These are phyloP conservation scores for Trichoderma virens DNA, from an alignment of 495 filamentous ascomycete genomes.

Conservation along the genomic window DNA sequence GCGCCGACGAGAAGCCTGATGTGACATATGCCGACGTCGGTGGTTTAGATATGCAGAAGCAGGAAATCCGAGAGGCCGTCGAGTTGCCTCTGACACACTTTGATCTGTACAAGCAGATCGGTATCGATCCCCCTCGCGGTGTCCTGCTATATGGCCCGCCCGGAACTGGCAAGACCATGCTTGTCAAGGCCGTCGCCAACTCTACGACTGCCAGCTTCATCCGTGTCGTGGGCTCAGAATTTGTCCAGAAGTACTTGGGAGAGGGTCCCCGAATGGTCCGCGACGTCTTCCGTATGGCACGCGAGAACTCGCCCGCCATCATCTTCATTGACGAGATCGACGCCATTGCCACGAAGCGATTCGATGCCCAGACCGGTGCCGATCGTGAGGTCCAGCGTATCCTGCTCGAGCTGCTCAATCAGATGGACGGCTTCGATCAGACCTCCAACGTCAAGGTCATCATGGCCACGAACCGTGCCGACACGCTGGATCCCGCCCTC, in stretches of 20 bases:
- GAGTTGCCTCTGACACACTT: constrained; percentile 95
- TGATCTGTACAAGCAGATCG: constrained; percentile 96
- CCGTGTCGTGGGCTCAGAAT: constrained; percentile 94
- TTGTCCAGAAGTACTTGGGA: constrained; percentile 97
- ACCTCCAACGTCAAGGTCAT: constrained; percentile 99
- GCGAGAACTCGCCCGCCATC: constrained; percentile 94
- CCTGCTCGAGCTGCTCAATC: constrained; percentile 90
- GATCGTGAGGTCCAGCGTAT: constrained; percentile 98
- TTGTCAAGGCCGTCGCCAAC: constrained; percentile 97
- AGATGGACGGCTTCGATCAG: constrained; percentile 99
- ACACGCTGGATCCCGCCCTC: constrained; percentile 90
- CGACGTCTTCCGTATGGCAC: constrained; percentile 98
- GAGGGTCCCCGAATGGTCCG: constrained; percentile 98
- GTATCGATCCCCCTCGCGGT: constrained; percentile 94
- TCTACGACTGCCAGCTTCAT: constrained; percentile 98
- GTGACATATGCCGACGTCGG: constrained; percentile 97
- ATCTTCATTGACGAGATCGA: constrained; percentile 99
- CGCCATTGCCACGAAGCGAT: constrained; percentile 97
- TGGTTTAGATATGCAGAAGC: constrained; percentile 98
- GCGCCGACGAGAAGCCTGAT: constrained; percentile 93
- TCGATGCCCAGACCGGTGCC: constrained; percentile 95
- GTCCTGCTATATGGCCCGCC: constrained; percentile 94
- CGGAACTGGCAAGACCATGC: constrained; percentile 97
- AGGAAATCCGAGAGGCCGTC: constrained; percentile 96
- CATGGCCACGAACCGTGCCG: constrained; percentile 98